Evolutionary conservation across 2,329 filamentous ascomycete genomes (phyloP), one percentile per base, ranked within the genome.

Genomic region (Hymenoscyphus linearis): DNA sequence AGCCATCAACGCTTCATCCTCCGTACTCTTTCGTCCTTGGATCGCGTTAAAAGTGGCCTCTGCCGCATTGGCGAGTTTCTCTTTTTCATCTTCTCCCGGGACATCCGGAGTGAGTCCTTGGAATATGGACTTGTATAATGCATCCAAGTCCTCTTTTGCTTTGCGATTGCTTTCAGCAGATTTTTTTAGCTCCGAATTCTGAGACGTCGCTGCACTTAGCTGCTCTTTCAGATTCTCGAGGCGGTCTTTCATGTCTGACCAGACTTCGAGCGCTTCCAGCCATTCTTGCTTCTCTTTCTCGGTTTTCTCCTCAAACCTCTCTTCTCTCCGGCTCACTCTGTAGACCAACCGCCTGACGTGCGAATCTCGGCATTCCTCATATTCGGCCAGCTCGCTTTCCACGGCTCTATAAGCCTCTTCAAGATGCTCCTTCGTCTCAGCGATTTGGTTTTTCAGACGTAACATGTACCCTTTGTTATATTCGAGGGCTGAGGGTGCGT

Each of bases 221-320:
- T 79, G 76, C 0, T 57, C 57, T 4, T 73, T 71, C 2, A 84
- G 67, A 57, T 74, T 72, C 1, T 75, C 73, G 40, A 78, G 75
- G 55, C 76, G 67, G 44, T 78, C 75, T 53, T 77, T 76, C 50
- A 78, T 77, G 26, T 78, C 74, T 26, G 80, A 75, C 61, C 80
- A 75, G 34, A 77, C 71, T 62, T 82, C 78, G 54, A 82, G 75
- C 0, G 78, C 82, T 53, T 81, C 77, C 27, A 82, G 76, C 69
- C 83, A 85, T 64, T 84, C 82, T 52, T 74, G 72, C 69, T 85
- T 82, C 69, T 84, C 82, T 63, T 80, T 81, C 55, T 77, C 76
- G 14, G 80, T 79, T 56, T 75, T 76, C n/a, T 76, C 75, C 16
- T 74, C 72, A 64, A 82, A 82, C 57, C 78, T 77, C n/a, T 77